These are phyloP conservation scores for Neurospora sp. DNA, from an alignment of 495 filamentous ascomycete species.

Conservation along the genomic window DNA sequence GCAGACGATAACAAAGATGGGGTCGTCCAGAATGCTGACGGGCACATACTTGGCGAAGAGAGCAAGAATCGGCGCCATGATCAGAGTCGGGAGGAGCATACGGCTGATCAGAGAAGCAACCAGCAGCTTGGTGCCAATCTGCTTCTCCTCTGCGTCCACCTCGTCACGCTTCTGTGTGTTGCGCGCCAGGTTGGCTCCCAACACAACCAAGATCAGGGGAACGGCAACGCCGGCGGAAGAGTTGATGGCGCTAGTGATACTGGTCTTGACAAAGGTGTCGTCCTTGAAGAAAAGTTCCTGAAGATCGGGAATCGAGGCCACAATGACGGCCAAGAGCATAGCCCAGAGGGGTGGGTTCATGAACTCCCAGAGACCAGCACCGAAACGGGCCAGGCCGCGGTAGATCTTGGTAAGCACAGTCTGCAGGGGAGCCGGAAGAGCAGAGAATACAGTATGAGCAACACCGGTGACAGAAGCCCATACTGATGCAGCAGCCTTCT, in stretches of 20 bases:
- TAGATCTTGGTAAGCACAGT: constrained; percentile 36
- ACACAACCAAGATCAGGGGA: constrained; percentile 89
- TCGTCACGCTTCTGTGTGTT: constrained; percentile 57
- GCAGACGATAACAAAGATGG: constrained; percentile 95
- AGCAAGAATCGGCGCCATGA: constrained; percentile 90
- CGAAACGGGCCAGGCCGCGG: constrained; percentile 39
- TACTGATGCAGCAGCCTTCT: constrained; percentile 13
- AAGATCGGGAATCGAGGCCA: constrained; percentile 79
- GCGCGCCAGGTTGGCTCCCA: constrained; percentile 81
- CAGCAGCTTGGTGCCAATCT: constrained; percentile 63
- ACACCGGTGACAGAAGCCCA: constrained; percentile 28
- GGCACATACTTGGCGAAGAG: constrained; percentile 86
- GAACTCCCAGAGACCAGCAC: constrained; percentile 68
- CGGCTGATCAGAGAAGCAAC: constrained; percentile 76
- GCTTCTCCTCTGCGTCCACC: constrained; percentile 53
- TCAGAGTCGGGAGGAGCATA: constrained; percentile 83
- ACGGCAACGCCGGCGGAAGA: constrained; percentile 88
- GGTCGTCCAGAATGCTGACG: constrained; percentile 91
- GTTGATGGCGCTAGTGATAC: constrained; percentile 74
- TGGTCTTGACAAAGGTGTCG: constrained; percentile 87
- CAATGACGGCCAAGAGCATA: constrained; percentile 79
- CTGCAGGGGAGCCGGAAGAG: constrained; percentile 52
- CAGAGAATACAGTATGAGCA: constrained; percentile 15
- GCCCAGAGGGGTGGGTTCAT: constrained; percentile 99
- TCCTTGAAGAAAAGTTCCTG: constrained; percentile 80